A percentile compares a stretch with the other conserved stretches of the same genome.
Evolutionary conservation across 441 rosid species (phyloP).

Genomic region (Kokia cookei): DNA sequence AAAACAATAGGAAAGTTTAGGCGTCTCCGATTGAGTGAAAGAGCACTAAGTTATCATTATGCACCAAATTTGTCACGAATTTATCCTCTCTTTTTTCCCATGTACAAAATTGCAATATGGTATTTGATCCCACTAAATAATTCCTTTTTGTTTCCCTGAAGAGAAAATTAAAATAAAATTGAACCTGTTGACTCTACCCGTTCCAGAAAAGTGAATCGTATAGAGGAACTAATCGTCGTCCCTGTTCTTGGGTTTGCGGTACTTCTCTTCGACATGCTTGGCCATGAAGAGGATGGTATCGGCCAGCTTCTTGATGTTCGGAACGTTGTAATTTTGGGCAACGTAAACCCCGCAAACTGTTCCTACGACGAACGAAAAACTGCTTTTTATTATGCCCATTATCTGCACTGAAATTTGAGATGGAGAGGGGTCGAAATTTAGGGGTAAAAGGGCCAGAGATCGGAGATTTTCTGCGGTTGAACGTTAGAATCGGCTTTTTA

Average conservation of each 20-base stretch:
- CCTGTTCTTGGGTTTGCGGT: constrained; percentile 66
- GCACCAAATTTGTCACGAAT: not conserved
- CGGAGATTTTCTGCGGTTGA: not conserved
- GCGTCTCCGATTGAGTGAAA: not conserved
- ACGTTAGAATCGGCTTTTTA: not conserved
- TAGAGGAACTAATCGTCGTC: constrained; percentile 29
- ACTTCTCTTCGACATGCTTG: constrained; percentile 56
- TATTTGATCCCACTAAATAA: not conserved
- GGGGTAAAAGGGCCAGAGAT: not conserved
- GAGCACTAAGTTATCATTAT: not conserved
- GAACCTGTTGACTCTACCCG: constrained; percentile 5
- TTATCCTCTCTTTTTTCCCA: not conserved
- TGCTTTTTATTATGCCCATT: constrained; percentile 74
- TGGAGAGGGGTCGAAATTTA: not conserved
- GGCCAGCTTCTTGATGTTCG: constrained; percentile 62
- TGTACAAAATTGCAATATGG: not conserved
- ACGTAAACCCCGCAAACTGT: constrained; percentile 67
- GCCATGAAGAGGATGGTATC: constrained; percentile 47
- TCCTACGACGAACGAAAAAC: constrained; percentile 61
- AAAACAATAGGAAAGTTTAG: not conserved
- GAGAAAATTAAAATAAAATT: not conserved
- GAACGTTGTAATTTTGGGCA: constrained; percentile 87
- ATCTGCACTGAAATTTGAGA: not conserved
- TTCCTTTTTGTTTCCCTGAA: not conserved
- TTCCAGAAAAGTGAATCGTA: not conserved